These are phyloP conservation scores for Ettlia oleoabundans DNA, from an alignment of 139 green algal genomes.

Conservation along the genomic window DNA sequence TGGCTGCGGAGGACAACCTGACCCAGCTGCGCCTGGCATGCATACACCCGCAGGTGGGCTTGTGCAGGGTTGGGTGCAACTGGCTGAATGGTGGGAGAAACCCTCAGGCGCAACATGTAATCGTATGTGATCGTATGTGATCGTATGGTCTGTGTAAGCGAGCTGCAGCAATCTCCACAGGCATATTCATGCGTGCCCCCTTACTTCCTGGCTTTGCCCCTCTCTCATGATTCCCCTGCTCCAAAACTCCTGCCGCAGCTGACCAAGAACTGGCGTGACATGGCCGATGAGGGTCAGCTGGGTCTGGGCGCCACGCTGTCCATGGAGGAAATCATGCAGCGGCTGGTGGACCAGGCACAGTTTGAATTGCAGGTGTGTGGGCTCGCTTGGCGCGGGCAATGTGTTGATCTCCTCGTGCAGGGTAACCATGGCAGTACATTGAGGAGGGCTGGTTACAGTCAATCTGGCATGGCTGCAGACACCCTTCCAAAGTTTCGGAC, in stretches of 20 bases:
- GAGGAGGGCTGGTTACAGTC: too few relatives aligned
- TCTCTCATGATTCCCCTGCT: neutral
- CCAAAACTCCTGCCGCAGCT: conserved; percentile 53
- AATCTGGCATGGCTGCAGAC: too few relatives aligned
- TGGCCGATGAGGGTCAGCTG: conserved; percentile 55
- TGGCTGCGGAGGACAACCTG: conserved; percentile 22
- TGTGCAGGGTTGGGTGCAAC: neutral
- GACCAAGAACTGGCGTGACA: conserved; percentile 59
- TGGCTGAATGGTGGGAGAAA: too few relatives aligned
- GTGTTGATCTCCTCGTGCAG: too few relatives aligned
- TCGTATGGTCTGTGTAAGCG: too few relatives aligned
- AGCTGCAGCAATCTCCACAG: too few relatives aligned
- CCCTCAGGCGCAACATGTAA: too few relatives aligned
- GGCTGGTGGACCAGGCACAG: conserved; percentile 63
- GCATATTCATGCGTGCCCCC: too few relatives aligned
- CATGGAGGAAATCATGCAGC: conserved; percentile 68
- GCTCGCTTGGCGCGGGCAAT: neutral
- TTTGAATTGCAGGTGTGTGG: conserved; percentile 39
- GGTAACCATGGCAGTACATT: too few relatives aligned
- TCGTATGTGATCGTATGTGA: too few relatives aligned
- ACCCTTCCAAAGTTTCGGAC: too few relatives aligned
- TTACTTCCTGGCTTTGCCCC: neutral
- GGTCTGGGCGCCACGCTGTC: conserved; percentile 40
- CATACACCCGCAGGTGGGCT: conserved; percentile 61
- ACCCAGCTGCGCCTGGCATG: conserved; percentile 77